Percentiles rank a stretch among this genome's conserved stretches.
phyloP scores from a whole-genome alignment of 2,329 filamentous ascomycete genomes.

The Chaetomium globosum region DNA sequence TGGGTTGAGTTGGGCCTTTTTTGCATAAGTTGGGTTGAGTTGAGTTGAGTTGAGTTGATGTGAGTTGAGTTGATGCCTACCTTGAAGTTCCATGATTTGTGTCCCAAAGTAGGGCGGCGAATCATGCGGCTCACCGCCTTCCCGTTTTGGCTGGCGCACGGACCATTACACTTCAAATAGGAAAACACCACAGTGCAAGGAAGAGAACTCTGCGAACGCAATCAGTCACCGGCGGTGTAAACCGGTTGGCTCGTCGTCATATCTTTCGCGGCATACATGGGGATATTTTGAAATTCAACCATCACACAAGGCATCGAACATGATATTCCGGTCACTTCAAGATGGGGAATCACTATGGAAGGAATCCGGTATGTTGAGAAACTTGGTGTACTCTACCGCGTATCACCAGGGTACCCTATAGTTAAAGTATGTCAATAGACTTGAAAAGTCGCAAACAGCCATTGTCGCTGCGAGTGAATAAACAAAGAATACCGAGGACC shows the following conservation, averaged over 20 bases:
- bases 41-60: no score
- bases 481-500: slow-evolving; percentile 10
- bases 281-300: neutral
- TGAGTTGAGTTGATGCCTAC: no score
- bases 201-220: no score
- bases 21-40: no score
- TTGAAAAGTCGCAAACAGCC: neutral
- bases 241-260: neutral
- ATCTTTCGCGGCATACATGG: neutral
- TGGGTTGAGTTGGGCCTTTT: no score
- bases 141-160: no score
- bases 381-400: neutral
- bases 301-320: neutral
- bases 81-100: no score
- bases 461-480: slow-evolving; percentile 14
- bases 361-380: neutral
- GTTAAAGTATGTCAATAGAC: neutral
- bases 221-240: neutral
- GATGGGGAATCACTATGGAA: neutral
- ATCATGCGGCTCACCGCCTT: no score
- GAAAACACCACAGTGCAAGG: no score
- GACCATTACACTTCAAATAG: no score
- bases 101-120: no score
- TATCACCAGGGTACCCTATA: neutral
- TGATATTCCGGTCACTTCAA: neutral